Base-by-base conservation (phyloP, 2,329 filamentous ascomycete species). In the Orbilia brochopaga region DNA sequence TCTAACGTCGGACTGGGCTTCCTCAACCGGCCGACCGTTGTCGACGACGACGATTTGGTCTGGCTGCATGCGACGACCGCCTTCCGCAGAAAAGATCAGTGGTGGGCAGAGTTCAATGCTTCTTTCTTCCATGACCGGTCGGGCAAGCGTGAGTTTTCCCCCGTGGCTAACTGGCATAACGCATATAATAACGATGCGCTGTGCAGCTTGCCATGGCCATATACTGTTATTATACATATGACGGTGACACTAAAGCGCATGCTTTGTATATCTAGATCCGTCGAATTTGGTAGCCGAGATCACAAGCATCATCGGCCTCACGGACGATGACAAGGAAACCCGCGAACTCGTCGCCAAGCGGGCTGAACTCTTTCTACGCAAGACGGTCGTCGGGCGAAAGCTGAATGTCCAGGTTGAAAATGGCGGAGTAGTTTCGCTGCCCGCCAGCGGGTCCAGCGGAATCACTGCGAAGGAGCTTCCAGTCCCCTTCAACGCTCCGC, bases 21-120 rank as follows among this genome's bases (percentile, higher is more conserved):
- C 30, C 59, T 70, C 27, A 70, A 70, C 66, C 44, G 53, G 54
- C 66, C 66, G 21, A 63, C 58, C 6, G 64, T 63, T 21, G 21
- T 73, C 4, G 60, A 57, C 1, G 61, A 56, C 10, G 51, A 32
- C 56, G 67, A 73, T 30, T 53, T 73, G 46, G 57, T 73, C 46
- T 73, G 67, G 67, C 32, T 73, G 27, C 67, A 73, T 56, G 57
- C 67, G 17, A 66, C 67, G 19, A 73, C 60, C 7, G 67, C 60
- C 27, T 73, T 65, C 24, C 60, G 51, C 23, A 32, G 50, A 23
- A 32, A 73, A 1, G 62, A 55, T 10, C 24, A 35, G 27, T 65
- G 55, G 60, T 65, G 62, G 57, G 46, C 62, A 2, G 67, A 73
- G 46, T 73, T 73, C 53, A 73, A 65, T 27, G 67, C 67, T 40